These are phyloP conservation scores for Fraxinus floribunda DNA, from an alignment of 305 asterid genomes.

Conservation along the genomic window DNA sequence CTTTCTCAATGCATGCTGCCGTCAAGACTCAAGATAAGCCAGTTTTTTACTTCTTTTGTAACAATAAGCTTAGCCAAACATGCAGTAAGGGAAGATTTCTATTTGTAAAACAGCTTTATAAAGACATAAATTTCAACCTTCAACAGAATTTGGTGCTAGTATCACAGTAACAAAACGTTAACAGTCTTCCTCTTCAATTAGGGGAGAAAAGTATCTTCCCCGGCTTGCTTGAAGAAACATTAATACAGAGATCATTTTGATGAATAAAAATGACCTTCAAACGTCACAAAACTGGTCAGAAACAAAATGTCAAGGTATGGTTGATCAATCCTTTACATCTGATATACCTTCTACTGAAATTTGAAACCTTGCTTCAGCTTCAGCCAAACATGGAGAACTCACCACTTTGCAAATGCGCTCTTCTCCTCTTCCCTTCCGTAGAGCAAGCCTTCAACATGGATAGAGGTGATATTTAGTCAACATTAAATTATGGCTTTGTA, in stretches of 20 bases:
- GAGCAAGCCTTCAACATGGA: slow-evolving; percentile 58
- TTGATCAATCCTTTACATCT: slow-evolving; percentile 72
- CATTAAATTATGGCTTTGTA: not conserved
- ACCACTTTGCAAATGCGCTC: slow-evolving; percentile 94
- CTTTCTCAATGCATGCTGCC: too few species aligned
- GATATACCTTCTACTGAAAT: slow-evolving; percentile 76
- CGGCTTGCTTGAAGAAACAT: not conserved
- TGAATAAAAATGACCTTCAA: not conserved
- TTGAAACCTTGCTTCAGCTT: slow-evolving; percentile 96
- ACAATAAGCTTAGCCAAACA: too few species aligned
- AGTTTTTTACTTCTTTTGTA: too few species aligned
- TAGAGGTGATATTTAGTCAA: not conserved
- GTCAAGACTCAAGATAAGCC: too few species aligned
- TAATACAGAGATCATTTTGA: not conserved
- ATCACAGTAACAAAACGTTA: too few species aligned
- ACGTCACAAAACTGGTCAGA: not conserved
- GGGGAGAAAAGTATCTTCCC: too few species aligned
- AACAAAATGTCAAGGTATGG: not conserved
- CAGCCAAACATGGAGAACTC: slow-evolving; percentile 92
- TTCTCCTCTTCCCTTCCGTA: slow-evolving; percentile 91
- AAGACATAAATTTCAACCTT: too few species aligned
- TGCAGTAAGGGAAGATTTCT: too few species aligned
- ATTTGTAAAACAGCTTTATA: too few species aligned
- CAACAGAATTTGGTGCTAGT: too few species aligned
- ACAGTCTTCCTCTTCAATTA: not conserved